Evolutionary conservation across 129 eudicot genomes (phyloP).

Genomic region (Lonicera japonica): DNA sequence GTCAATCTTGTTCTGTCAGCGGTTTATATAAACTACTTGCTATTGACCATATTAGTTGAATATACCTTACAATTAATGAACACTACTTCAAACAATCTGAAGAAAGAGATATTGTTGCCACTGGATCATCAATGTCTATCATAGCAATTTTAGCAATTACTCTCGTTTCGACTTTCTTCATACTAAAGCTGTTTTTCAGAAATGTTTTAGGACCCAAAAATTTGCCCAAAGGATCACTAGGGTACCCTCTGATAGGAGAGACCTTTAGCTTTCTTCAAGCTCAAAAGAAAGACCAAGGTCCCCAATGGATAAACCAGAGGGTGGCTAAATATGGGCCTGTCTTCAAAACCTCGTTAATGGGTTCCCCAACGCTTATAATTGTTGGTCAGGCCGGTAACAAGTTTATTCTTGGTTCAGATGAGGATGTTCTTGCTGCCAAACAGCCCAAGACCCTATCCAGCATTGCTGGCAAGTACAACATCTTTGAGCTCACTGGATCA

Average conservation of each 20-base stretch:
- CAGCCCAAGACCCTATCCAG: slow-evolving; percentile 26
- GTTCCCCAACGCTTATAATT: slow-evolving; percentile 30
- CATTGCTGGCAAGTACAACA: slow-evolving; percentile 22
- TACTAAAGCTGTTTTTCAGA: slow-evolving; percentile 14
- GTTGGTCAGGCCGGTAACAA: slow-evolving; percentile 31
- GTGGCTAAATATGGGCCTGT: slow-evolving; percentile 21
- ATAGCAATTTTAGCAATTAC: slow-evolving; percentile 3
- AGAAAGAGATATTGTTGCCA: no score
- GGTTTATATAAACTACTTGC: no score
- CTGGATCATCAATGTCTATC: no score
- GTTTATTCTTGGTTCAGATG: slow-evolving; percentile 27
- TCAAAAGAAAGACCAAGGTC: slow-evolving; percentile 27
- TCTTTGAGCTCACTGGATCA: slow-evolving; percentile 28
- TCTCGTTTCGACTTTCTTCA: slow-evolving; percentile 2
- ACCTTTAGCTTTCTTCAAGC: slow-evolving; percentile 37
- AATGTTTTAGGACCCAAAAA: slow-evolving; percentile 6
- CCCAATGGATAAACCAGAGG: slow-evolving; percentile 26
- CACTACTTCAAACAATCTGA: no score
- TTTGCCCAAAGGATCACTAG: slow-evolving; percentile 25
- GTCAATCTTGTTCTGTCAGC: no score
- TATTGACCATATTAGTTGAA: no score
- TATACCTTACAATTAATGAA: no score
- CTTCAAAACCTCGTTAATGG: slow-evolving; percentile 33
- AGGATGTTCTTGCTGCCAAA: slow-evolving; percentile 21
- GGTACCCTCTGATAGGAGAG: slow-evolving; percentile 29